Percentiles rank a stretch among this genome's conserved stretches.
Evolutionary conservation across 345 rosid genomes (phyloP).

Genomic region (Ceriops tagal): DNA sequence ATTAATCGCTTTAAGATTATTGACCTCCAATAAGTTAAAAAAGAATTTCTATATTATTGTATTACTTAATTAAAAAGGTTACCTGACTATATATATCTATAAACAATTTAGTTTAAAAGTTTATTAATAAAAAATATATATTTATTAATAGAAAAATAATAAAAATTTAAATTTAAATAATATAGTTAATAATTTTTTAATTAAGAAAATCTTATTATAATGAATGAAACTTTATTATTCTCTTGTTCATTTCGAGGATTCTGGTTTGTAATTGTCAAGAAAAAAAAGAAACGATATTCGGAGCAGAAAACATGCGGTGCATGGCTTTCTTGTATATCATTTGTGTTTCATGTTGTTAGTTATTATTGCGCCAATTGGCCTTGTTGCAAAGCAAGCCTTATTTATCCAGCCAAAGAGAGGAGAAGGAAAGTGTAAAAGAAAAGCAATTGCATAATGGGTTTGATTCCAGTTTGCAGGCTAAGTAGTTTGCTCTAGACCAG

Average conservation of each 20-base stretch:
- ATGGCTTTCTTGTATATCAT: constrained; percentile 2
- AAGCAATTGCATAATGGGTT: background rate
- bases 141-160: no score
- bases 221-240: background rate
- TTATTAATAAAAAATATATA: no score
- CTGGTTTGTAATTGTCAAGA: background rate
- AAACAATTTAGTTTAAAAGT: no score
- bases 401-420: background rate
- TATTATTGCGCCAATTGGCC: background rate
- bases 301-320: background rate
- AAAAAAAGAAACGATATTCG: background rate
- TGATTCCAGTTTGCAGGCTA: background rate
- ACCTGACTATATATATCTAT: no score
- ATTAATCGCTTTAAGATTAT: no score
- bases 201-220: constrained; percentile 9
- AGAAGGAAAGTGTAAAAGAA: background rate
- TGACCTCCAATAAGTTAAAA: no score
- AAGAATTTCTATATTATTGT: no score
- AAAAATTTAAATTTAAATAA: no score
- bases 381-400: background rate
- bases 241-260: background rate
- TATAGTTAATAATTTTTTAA: no score
- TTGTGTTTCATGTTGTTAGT: constrained; percentile 6
- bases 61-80: no score
- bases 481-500: background rate